These are phyloP conservation scores for Saturnispora hagleri DNA, from an alignment of 805 yeast genomes.

Conservation along the genomic window DNA sequence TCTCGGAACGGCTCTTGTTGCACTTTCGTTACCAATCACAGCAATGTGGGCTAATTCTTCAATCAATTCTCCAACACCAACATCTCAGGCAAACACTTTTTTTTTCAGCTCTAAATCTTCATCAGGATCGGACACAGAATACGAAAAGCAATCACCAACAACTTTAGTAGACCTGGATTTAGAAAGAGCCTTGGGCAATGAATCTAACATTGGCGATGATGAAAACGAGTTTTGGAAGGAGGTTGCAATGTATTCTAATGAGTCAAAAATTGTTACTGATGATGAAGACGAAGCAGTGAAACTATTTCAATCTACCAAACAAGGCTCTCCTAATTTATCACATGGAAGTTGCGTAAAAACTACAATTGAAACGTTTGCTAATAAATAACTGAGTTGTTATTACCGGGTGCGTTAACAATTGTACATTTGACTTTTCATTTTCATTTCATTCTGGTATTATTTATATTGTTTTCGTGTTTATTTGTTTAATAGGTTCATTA, in stretches of 20 bases:
- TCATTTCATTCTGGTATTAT: background rate
- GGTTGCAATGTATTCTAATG: conserved; percentile 22
- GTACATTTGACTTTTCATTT: background rate
- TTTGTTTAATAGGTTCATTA: background rate
- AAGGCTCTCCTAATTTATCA: background rate
- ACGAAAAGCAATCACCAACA: conserved; percentile 12
- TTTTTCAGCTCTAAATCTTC: conserved; percentile 11
- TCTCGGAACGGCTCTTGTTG: conserved; percentile 52
- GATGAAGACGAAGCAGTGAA: conserved; percentile 14
- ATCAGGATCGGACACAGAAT: conserved; percentile 7
- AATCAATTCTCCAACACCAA: conserved; percentile 38
- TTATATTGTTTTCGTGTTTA: no score
- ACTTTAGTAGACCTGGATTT: conserved; percentile 7
- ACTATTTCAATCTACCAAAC: conserved; percentile 9
- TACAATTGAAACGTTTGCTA: conserved; percentile 12
- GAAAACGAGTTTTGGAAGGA: conserved; percentile 25
- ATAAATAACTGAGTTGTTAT: background rate
- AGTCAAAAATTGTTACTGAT: conserved; percentile 9
- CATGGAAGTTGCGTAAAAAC: conserved; percentile 13
- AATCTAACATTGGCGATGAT: conserved; percentile 10
- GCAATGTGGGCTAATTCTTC: conserved; percentile 82
- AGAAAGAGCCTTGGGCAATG: conserved; percentile 2
- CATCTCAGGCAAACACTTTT: conserved; percentile 26
- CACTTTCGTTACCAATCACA: conserved; percentile 69
- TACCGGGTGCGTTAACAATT: no score